Base-by-base conservation (phyloP, 2,329 filamentous ascomycete species). In the Acrodontium crateriforme region DNA sequence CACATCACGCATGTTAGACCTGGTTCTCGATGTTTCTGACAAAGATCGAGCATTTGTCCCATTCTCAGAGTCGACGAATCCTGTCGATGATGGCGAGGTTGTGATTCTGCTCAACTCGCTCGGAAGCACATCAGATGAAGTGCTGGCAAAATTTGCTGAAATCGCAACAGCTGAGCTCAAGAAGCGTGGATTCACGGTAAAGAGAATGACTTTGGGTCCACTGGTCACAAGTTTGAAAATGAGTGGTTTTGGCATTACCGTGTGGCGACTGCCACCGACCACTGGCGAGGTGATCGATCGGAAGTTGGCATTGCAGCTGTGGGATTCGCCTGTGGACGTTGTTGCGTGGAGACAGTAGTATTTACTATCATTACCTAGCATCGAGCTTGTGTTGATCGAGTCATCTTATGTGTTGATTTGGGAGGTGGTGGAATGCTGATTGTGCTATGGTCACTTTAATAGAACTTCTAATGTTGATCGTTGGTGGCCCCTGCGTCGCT, bases 141-240 rank as follows among this genome's bases (percentile, higher is more conserved):
- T 52, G 2, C 40, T 54, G 10, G 51, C 50, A 3, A 39, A 44
- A 0, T 54, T 54, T 27, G 50, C 50, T 6, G 50, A 53, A 30
- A 29, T 52, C 8, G 47, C 50, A 3, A 47, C 41, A 6, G 35
- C 29, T 5, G 47, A 51, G 17, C 27, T 53, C 10, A 38, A 40
- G 30, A 37, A 34, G 27, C 41, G 46, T 18, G 48, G 48, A 1
- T 52, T 51, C 25, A 38, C 35, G 3, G 49, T 54, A n/a, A 44
- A 37, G 32, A 41, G 51, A 20, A 20, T 52, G 19, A 50, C 48
- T 5, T 32, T 53, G 3, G 51, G 51, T 3, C 49, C 49, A 8
- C 22, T 54, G 25, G 51, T 54, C 3, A 54, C 50, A 8, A 52
- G 47, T 33, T 28, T 53, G 34, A 53, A 54, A 36, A 54, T 54